Base-by-base conservation (phyloP, 768 basidiomycete species). In the Lanmaoa rubissima region DNA sequence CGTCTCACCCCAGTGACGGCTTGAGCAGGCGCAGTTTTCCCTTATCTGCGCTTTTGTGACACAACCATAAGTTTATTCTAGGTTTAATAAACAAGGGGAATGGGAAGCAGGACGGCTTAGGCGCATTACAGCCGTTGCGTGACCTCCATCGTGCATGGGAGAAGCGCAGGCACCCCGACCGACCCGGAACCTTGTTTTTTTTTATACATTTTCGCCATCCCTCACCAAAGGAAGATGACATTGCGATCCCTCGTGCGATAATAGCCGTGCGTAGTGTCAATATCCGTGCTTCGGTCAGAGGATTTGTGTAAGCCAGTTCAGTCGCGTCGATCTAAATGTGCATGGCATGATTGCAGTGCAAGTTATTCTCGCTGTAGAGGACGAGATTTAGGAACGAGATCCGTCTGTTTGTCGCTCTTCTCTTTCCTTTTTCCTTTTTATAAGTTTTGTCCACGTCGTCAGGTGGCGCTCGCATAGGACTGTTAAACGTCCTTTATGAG, bases 181-280 rank as follows among this genome's bases (percentile, higher is more conserved):
- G 42, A 43, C 50, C 53, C 67, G 69, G 67, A 68, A 68, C 67
- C 69, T 70, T 70, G 66, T 63, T 68, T 61, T 44, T 36, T 16
- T 47, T 34, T 24, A 13, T 14, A 28, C 28, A 28, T 57, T 48
- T 47, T 44, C 40, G 28, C 61, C 40, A 38, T 43, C 46, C 19
- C 51, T 24, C 13, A 40, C 28, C 32, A 41, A 47, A 48, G 31
- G 44, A 48, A 50, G 48, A 40, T 44, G 36, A 17, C 38, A 47
- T 53, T 8, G 26, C 47, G 61, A 53, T 56, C 54, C 19, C 14
- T 48, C 17, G 43, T 35, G 55, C 19, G 51, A 60, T 46, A 43
- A 50, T 38, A 35, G 16, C 41, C 51, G 26, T 28, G 24, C 13
- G 17, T 12, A 28, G 57, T 42, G 46, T 36, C 45, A 49, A 4